These are phyloP conservation scores for Fusarium albosuccineum DNA, from an alignment of 2,329 filamentous ascomycete species.

Conservation along the genomic window DNA sequence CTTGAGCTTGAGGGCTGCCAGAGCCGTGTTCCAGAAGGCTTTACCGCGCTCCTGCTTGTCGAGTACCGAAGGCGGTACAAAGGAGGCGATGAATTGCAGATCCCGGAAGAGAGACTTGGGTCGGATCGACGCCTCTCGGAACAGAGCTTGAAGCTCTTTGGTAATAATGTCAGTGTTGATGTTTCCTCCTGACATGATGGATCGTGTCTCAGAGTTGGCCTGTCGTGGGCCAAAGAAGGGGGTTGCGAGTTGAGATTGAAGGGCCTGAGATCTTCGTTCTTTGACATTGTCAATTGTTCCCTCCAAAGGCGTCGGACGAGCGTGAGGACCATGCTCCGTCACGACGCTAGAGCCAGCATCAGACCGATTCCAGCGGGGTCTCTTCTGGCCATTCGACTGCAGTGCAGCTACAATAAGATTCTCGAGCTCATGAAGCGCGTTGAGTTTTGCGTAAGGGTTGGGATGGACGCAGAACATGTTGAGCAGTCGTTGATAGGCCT, in stretches of 20 bases:
- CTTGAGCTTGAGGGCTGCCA: slow-evolving; percentile 90
- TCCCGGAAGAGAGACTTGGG: slow-evolving; percentile 86
- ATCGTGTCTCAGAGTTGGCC: slow-evolving; percentile 63
- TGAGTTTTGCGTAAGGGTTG: slow-evolving; percentile 88
- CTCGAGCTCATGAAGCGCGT: slow-evolving; percentile 85
- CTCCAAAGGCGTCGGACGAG: slow-evolving; percentile 66
- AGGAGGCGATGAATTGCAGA: slow-evolving; percentile 79
- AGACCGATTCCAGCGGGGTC: slow-evolving; percentile 53
- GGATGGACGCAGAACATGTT: slow-evolving; percentile 90
- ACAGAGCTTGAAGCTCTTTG: slow-evolving; percentile 74
- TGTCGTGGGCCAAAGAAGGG: slow-evolving; percentile 52
- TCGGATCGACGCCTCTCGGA: slow-evolving; percentile 76
- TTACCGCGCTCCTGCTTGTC: slow-evolving; percentile 76
- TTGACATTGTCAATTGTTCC: slow-evolving; percentile 78
- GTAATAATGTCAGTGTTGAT: slow-evolving; percentile 75
- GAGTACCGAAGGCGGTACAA: slow-evolving; percentile 71
- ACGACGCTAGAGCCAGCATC: slow-evolving; percentile 53
- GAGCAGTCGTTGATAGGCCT: slow-evolving; percentile 83
- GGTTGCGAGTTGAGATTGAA: slow-evolving; percentile 49
- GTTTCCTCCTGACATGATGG: slow-evolving; percentile 62
- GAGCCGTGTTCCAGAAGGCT: slow-evolving; percentile 90
- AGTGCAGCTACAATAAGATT: slow-evolving; percentile 83
- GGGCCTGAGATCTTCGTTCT: slow-evolving; percentile 72
- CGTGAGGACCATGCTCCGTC: slow-evolving; percentile 49
- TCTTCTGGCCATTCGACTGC: slow-evolving; percentile 51